Evolutionary conservation across 768 basidiomycete species (phyloP).

Genomic region (Polyporus arcularius): DNA sequence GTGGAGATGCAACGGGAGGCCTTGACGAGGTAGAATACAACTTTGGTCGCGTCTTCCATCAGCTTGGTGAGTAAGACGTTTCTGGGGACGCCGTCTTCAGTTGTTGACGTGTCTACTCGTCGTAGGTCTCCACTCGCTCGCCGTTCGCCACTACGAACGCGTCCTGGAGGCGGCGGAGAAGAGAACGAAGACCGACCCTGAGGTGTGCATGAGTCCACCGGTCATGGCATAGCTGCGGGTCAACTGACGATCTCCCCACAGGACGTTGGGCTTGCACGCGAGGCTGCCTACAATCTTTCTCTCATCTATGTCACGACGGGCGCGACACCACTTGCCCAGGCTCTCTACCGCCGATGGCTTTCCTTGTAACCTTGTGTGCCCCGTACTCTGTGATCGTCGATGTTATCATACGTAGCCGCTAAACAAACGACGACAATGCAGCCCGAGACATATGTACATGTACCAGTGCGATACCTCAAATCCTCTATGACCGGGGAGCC

Average conservation of each 20-base stretch:
- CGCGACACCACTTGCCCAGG: slow-evolving; percentile 67
- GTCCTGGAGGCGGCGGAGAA: slow-evolving; percentile 66
- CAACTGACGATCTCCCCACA: slow-evolving; percentile 25
- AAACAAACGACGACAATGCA: no score
- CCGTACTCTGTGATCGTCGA: no score
- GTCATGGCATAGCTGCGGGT: no score
- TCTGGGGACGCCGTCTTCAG: neutral
- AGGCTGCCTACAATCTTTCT: slow-evolving; percentile 88
- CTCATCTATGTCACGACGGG: slow-evolving; percentile 82
- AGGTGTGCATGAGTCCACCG: slow-evolving; percentile 30
- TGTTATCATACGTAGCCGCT: no score
- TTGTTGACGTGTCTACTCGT: neutral
- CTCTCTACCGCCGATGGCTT: slow-evolving; percentile 79
- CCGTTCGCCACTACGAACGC: slow-evolving; percentile 80
- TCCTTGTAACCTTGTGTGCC: slow-evolving; percentile 46
- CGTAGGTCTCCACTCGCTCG: slow-evolving; percentile 77
- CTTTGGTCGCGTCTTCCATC: slow-evolving; percentile 89
- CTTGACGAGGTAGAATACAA: slow-evolving; percentile 89
- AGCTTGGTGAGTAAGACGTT: slow-evolving; percentile 60
- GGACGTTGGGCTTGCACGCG: slow-evolving; percentile 58
- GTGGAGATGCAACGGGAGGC: slow-evolving; percentile 43
- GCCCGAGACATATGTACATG: no score
- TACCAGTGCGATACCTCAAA: neutral
- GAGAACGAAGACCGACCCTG: slow-evolving; percentile 31
- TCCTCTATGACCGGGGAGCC: neutral